Evolutionary conservation across 306 rosid species (phyloP).

Genomic region (Vigna angularis): DNA sequence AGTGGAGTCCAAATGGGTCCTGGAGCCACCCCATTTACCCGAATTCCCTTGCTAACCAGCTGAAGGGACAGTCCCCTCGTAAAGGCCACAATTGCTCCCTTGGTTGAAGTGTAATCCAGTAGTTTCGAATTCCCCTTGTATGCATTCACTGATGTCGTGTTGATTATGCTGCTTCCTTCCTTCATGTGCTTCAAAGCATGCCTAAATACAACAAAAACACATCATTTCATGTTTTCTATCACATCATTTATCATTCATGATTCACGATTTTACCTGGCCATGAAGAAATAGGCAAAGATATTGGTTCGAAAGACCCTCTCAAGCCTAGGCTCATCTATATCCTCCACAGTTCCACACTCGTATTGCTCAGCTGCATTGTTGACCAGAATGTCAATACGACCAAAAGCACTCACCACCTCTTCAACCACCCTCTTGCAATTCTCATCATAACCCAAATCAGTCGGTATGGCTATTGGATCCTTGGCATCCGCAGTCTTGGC

Average conservation of each 20-base stretch:
- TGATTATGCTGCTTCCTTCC: conserved; percentile 77
- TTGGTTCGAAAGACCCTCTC: conserved; percentile 85
- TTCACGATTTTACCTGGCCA: conserved; percentile 49
- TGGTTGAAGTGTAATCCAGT: conserved; percentile 72
- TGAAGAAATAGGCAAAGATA: conserved; percentile 75
- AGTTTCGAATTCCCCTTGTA: conserved; percentile 64
- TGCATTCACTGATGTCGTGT: conserved; percentile 77
- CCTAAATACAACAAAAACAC: conserved; percentile 43
- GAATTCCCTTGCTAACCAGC: conserved; percentile 60
- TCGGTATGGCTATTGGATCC: conserved; percentile 74
- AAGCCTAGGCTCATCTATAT: conserved; percentile 77
- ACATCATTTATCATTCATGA: neutral
- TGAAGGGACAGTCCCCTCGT: conserved; percentile 77
- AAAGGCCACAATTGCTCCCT: conserved; percentile 83
- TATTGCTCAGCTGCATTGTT: conserved; percentile 91
- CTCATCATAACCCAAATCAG: conserved; percentile 78
- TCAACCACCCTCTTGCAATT: conserved; percentile 75
- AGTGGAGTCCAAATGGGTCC: conserved; percentile 91
- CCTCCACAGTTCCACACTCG: conserved; percentile 62
- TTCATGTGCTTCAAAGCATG: conserved; percentile 87
- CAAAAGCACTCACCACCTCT: conserved; percentile 63
- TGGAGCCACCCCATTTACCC: conserved; percentile 89
- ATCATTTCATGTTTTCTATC: neutral
- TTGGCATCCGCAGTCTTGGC: conserved; percentile 57
- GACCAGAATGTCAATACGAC: conserved; percentile 68